phyloP scores from a whole-genome alignment of 2,329 filamentous ascomycete species.

The Calonectria montana region DNA sequence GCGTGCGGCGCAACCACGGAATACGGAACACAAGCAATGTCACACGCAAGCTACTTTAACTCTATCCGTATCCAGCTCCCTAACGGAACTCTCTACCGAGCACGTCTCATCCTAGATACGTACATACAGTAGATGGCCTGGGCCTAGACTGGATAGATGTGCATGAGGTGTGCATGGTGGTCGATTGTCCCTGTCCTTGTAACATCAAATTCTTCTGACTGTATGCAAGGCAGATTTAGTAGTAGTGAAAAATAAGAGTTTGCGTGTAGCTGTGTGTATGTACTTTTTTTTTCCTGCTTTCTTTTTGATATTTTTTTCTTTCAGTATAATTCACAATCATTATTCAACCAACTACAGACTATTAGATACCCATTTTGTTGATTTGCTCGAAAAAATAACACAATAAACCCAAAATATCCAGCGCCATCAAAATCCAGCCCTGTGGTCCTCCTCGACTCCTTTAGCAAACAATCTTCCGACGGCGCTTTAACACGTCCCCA shows the following conservation, averaged over 20 bases:
- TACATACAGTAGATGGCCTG: neutral
- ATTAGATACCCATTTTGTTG: no score
- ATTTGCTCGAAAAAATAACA: no score
- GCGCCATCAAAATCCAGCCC: neutral
- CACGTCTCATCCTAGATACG: neutral
- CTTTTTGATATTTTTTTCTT: no score
- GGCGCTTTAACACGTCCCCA: neutral
- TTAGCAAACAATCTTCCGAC: neutral
- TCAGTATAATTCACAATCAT: no score
- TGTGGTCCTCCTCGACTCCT: neutral
- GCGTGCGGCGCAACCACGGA: neutral
- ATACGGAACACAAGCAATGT: neutral
- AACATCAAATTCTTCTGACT: neutral
- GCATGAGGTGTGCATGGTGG: neutral
- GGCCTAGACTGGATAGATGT: neutral
- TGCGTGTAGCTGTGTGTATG: no score
- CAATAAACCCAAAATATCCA: no score
- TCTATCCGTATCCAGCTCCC: neutral
- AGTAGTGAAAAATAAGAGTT: no score
- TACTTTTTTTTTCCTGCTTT: no score
- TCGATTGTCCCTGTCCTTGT: neutral
- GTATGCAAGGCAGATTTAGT: no score
- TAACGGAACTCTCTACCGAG: neutral
- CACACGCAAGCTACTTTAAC: conserved; percentile 2
- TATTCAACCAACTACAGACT: no score